Evolutionary conservation across 768 basidiomycete species (phyloP), one percentile per base, ranked within the genome.

Genomic region (Collybia sp.): DNA sequence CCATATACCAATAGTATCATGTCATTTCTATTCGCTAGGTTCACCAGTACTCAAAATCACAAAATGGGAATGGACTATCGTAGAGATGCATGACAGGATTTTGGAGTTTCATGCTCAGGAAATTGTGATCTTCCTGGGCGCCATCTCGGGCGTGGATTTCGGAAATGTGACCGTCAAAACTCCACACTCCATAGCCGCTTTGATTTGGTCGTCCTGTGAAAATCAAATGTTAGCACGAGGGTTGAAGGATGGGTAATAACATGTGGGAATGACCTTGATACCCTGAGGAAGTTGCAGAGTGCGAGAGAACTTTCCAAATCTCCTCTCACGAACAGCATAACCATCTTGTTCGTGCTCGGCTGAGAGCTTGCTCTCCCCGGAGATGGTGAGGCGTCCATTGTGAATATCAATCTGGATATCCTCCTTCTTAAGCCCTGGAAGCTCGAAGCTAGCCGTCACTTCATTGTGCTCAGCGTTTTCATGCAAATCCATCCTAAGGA

Each of bases 371-470:
- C 53, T 63, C 55, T 79, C 70, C 18, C 75, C 77, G 6, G 73
- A 71, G 31, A 82, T 62, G 1, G 64, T 74, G 42, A 83, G 60
- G 33, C 64, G 68, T 47, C 69, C 66, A 48, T 76, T 68, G 34
- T 70, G 67, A 15, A 79, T 57, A 42, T 79, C 70, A 41, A 80
- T 72, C 30, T 60, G 53, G 36, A 80, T 66, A 42, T 70, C 65
- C 36, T 75, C 70, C 44, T 76, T 73, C 44, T 67, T 73, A 43
- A 80, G 56, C 8, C 80, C 78, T 4, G 80, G 79, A 1, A 79
- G 59, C 53, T 81, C 82, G 46, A 82, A 77, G 5, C 70, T 70
- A 9, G 76, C 77, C 2, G 72, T 76, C 19, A 79, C 69, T 15
- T 53, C 47, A 50, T 72, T 71, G n/a, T 56, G 53, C 1, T 68